A percentile compares a stretch with the other conserved stretches of the same genome.
These are phyloP conservation scores for Gynochthodes officinalis DNA, from an alignment of 257 asterid genomes.

Conservation along the genomic window DNA sequence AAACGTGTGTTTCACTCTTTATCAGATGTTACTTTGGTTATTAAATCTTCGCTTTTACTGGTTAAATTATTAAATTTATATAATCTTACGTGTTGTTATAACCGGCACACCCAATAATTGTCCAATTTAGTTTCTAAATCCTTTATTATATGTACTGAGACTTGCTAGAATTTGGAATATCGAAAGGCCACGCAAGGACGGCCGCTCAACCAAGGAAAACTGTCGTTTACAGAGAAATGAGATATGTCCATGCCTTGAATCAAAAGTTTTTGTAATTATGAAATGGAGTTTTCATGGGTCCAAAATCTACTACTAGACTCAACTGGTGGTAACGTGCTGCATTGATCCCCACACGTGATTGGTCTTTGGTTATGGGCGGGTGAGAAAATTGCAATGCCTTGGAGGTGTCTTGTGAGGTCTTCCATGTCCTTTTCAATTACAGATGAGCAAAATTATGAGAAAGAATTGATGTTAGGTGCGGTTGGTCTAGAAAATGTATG, in stretches of 20 bases:
- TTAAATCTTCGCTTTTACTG: too few species aligned
- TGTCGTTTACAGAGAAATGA: background rate
- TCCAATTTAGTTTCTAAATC: too few species aligned
- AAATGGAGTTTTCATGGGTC: conserved; percentile 32
- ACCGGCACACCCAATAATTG: too few species aligned
- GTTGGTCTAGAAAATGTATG: conserved; percentile 28
- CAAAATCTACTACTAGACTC: conserved; percentile 34
- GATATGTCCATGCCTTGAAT: conserved; percentile 5
- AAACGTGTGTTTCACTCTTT: too few species aligned
- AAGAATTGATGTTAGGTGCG: conserved; percentile 36
- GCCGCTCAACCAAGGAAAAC: background rate
- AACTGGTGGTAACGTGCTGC: conserved; percentile 30
- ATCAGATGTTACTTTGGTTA: too few species aligned
- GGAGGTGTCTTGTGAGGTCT: background rate
- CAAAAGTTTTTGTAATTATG: background rate
- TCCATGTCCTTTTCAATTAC: conserved; percentile 25
- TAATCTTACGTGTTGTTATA: too few species aligned
- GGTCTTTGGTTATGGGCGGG: background rate
- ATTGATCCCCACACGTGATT: conserved; percentile 11
- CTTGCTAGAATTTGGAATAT: too few species aligned
- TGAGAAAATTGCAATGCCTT: conserved; percentile 10
- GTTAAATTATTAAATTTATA: too few species aligned
- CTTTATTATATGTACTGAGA: too few species aligned
- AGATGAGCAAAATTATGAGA: conserved; percentile 23
- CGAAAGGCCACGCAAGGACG: background rate